Percentiles rank a stretch among this genome's conserved stretches.
Evolutionary conservation across 2,329 filamentous ascomycete species (phyloP).

Genomic region (Rutstroemia sp.): DNA sequence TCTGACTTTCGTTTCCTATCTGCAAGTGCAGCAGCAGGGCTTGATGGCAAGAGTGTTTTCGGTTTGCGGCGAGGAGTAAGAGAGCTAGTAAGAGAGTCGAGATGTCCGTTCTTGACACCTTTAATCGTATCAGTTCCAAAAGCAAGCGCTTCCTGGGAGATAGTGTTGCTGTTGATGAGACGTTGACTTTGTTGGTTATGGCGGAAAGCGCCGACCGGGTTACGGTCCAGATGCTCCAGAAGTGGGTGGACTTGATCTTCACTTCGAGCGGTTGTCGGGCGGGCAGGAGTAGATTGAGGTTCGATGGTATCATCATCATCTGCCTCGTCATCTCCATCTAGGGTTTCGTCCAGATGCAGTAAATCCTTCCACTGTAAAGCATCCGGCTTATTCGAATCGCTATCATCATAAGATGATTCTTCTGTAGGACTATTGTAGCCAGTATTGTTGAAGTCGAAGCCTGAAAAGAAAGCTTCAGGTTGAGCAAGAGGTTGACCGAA

Average conservation of each 20-base stretch:
- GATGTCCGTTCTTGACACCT: slow-evolving; percentile 58
- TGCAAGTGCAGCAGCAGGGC: slow-evolving; percentile 19
- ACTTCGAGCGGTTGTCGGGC: slow-evolving; percentile 41
- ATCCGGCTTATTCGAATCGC: slow-evolving; percentile 60
- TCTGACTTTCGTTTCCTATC: slow-evolving; percentile 22
- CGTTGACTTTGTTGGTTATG: slow-evolving; percentile 52
- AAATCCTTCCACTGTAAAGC: slow-evolving; percentile 62
- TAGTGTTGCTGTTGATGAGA: slow-evolving; percentile 45
- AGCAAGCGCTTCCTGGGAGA: slow-evolving; percentile 54
- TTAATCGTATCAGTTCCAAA: slow-evolving; percentile 54
- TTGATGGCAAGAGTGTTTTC: slow-evolving; percentile 14
- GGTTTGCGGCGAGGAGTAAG: slow-evolving; percentile 57
- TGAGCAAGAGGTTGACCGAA: slow-evolving; percentile 60
- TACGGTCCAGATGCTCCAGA: slow-evolving; percentile 56
- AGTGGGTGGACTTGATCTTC: slow-evolving; percentile 45
- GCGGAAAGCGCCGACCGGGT: slow-evolving; percentile 68
- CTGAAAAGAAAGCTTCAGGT: slow-evolving; percentile 68
- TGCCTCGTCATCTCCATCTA: slow-evolving; percentile 6
- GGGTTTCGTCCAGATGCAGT: slow-evolving; percentile 27
- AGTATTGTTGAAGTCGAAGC: slow-evolving; percentile 44
- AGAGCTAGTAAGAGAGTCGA: slow-evolving; percentile 59
- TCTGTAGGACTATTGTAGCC: slow-evolving; percentile 46
- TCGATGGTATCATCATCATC: neutral
- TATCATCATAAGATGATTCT: slow-evolving; percentile 29
- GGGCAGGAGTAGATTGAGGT: slow-evolving; percentile 39